phyloP scores from a whole-genome alignment of 345 rosid species.

The Eucalyptus decipiens region DNA sequence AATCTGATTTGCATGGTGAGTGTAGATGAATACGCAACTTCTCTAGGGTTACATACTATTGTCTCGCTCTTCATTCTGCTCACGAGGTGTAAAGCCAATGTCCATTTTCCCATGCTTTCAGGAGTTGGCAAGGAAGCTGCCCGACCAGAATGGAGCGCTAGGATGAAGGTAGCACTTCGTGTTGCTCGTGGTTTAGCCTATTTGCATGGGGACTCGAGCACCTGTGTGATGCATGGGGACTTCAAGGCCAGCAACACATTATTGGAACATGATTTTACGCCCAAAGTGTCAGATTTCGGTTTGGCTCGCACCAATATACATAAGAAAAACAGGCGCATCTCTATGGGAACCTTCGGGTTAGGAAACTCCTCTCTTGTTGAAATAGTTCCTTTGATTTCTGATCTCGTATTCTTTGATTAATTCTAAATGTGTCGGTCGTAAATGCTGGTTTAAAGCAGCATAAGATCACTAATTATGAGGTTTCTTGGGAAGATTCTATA shows the following conservation, averaged over 20 bases:
- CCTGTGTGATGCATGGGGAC: constrained; percentile 79
- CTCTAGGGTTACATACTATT: neutral
- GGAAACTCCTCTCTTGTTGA: too few species aligned
- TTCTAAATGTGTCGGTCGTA: too few species aligned
- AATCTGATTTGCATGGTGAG: constrained; percentile 82
- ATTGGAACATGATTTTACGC: too few species aligned
- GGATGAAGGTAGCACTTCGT: constrained; percentile 90
- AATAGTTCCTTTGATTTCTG: too few species aligned
- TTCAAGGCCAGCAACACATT: constrained; percentile 81
- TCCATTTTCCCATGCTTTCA: neutral
- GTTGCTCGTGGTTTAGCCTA: constrained; percentile 92
- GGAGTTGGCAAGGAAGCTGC: constrained; percentile 60
- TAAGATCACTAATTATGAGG: too few species aligned
- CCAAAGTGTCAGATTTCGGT: too few species aligned
- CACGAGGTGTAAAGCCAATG: neutral
- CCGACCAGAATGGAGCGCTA: constrained; percentile 78
- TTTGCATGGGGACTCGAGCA: constrained; percentile 85
- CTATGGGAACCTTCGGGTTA: too few species aligned
- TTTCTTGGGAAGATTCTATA: too few species aligned
- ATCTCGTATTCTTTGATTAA: too few species aligned
- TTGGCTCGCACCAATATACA: too few species aligned
- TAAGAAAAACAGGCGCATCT: too few species aligned
- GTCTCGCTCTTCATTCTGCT: neutral
- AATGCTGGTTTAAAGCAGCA: too few species aligned
- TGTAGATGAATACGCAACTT: neutral